A percentile compares a stretch with the other conserved stretches of the same genome.
Conservation (phyloP, 1,284 basidiomycete genomes). For the Phellinidium pouzarii region DNA sequence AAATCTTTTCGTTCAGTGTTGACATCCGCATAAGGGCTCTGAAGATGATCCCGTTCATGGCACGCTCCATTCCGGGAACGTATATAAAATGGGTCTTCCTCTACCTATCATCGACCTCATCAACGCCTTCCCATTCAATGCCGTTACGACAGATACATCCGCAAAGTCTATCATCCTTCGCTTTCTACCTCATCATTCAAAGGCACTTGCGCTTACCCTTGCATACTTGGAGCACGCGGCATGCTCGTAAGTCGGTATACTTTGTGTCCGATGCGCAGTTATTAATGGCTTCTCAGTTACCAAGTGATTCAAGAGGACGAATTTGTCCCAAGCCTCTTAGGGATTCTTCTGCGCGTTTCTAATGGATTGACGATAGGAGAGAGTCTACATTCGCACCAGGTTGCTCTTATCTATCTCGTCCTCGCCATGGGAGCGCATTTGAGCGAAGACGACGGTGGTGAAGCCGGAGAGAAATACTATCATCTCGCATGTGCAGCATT, state of each 20-base stretch:
- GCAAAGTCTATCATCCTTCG: constrained; percentile 32
- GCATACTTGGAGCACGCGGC: constrained; percentile 39
- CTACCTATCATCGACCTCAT: constrained; percentile 37
- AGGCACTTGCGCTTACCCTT: constrained; percentile 33
- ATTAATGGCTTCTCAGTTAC: constrained; percentile 1
- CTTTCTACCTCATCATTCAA: constrained; percentile 36
- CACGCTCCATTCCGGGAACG: constrained; percentile 1
- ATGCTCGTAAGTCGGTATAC: constrained; percentile 39
- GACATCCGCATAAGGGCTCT: constrained; percentile 18
- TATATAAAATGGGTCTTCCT: constrained; percentile 31
- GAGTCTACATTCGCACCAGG: constrained; percentile 37
- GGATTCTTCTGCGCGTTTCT: constrained; percentile 4
- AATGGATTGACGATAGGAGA: constrained; percentile 25
- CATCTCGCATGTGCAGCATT: constrained; percentile 40
- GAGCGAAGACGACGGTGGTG: constrained; percentile 30
- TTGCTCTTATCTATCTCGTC: constrained; percentile 44
- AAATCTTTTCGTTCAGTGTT: background rate
- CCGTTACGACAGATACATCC: constrained; percentile 32
- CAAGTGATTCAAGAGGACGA: constrained; percentile 7
- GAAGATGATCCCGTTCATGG: constrained; percentile 23
- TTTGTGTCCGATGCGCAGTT: background rate
- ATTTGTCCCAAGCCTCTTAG: constrained; percentile 5
- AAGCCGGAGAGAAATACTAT: constrained; percentile 34
- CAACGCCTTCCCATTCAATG: constrained; percentile 44
- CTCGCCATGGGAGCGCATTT: constrained; percentile 39